phyloP scores from a whole-genome alignment of 108 stramenopile species.

The Skeletonema grethae region DNA sequence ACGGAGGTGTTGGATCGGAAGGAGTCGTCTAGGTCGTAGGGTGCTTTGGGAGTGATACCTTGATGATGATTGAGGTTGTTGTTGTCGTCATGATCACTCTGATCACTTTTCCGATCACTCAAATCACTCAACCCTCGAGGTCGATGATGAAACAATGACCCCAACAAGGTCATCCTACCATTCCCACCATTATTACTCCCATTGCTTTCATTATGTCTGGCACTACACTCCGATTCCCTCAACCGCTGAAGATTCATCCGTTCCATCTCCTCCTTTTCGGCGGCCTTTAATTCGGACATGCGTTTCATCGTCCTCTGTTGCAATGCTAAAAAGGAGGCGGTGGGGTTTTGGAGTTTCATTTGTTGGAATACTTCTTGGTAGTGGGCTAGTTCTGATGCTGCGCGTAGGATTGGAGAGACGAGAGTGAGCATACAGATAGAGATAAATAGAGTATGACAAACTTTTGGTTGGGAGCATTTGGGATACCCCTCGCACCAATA shows the following conservation, averaged over 20 bases:
- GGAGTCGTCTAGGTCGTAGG: neutral
- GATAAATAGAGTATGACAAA: too few relatives aligned
- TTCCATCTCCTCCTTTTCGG: constrained; percentile 11
- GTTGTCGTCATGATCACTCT: neutral
- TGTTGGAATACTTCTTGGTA: constrained; percentile 39
- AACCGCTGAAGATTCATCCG: neutral
- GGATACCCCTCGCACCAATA: too few relatives aligned
- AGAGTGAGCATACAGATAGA: too few relatives aligned
- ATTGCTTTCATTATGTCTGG: neutral
- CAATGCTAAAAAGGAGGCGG: constrained; percentile 21
- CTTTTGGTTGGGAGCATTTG: too few relatives aligned
- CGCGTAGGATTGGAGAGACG: too few relatives aligned
- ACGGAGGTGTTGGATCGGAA: neutral
- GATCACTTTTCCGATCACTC: neutral
- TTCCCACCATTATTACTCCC: neutral
- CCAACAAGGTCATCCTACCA: neutral
- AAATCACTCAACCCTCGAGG: neutral
- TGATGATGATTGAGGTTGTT: neutral
- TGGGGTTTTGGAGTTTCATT: constrained; percentile 29
- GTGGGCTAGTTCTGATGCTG: constrained; percentile 2
- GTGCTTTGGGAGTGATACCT: neutral
- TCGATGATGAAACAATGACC: neutral
- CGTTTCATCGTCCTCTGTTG: constrained; percentile 33
- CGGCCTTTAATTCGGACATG: constrained; percentile 15
- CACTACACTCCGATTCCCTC: neutral